Evolutionary conservation across 352 stramenopile genomes (phyloP), one percentile per base, ranked within the genome.

Genomic region (Pythium aphanidermatum): DNA sequence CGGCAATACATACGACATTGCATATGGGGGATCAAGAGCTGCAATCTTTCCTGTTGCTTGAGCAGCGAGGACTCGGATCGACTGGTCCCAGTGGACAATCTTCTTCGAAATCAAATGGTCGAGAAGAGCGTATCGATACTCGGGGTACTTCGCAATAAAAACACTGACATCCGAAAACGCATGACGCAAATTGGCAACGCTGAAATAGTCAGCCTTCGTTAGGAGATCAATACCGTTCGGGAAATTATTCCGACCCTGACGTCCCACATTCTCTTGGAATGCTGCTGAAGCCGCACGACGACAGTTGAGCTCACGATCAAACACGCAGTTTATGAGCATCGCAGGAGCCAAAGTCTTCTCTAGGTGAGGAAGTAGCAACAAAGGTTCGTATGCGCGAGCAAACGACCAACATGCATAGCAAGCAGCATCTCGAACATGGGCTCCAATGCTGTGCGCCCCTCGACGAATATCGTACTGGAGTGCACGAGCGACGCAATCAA

Each of bases 381-480:
- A 58, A 12, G 96, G 92, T 23, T 90, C 83, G 50, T 98, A 99
- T 11, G 96, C 95, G 35, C 96, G 70, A 11, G 95, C 95, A 72
- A 98, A 98, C 12, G 95, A 97, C 97, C 97, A 99, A 63, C 92
- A 98, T 10, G 78, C 90, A 57, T 99, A 99, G 60, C 95, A 99
- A 2, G 94, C 95, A 17, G 97, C 96, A 63, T 99, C 97, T 28
- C 97, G 76, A 16, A 99, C 96, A 57, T 99, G 91, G 11, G 95
- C 74, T 2, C 97, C 97, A 14, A 99, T 93, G 54, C 88, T 97
- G 55, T 97, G 87, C 14, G 95, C 83, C 5, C 94, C 95, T n/a
- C 92, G 69, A 16, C 85, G 77, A 39, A 98, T 80, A 63, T 99
- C 97, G 51, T 98, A 99, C 37, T 85, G 67, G n/a, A 97, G 55